A percentile compares a stretch with the other conserved stretches of the same genome.
phyloP scores from a whole-genome alignment of 73 alveolate genomes.

The Blepharisma stoltei region DNA sequence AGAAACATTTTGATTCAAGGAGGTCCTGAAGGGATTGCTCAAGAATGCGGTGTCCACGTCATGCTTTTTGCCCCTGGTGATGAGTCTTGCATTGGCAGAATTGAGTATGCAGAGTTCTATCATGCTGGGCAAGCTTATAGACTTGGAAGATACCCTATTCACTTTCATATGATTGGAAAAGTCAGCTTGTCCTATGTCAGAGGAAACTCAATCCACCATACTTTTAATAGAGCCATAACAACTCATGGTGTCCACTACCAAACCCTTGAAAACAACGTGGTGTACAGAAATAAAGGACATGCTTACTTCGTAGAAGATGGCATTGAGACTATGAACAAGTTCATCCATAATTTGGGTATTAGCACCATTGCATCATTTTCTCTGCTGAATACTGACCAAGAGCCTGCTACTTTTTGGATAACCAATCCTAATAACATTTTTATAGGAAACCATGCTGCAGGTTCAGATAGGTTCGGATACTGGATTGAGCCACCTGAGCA shows the following conservation, averaged over 20 bases:
- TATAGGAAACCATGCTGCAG: conserved; percentile 76
- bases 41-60: conserved; percentile 72
- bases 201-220: conserved; percentile 72
- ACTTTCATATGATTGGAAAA: conserved; percentile 73
- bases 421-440: conserved; percentile 74
- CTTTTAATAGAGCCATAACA: conserved; percentile 75
- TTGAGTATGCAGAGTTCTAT: conserved; percentile 62
- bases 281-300: conserved; percentile 75
- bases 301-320: conserved; percentile 83
- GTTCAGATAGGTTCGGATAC: conserved; percentile 79
- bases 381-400: conserved; percentile 70
- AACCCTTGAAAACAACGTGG: conserved; percentile 60
- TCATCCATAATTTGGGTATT: conserved; percentile 63
- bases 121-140: conserved; percentile 77
- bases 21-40: conserved; percentile 51
- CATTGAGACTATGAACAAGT: conserved; percentile 61
- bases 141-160: conserved; percentile 82
- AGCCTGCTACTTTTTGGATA: conserved; percentile 84
- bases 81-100: conserved; percentile 32
- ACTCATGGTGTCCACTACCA: conserved; percentile 71
- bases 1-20: conserved; percentile 78
- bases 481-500: conserved; percentile 71
- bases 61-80: conserved; percentile 42
- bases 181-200: conserved; percentile 67
- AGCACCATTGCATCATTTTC: conserved; percentile 51